Percentiles rank a stretch among this genome's conserved stretches.
phyloP scores from a whole-genome alignment of 768 basidiomycete species.

The Exidia glandulosa region DNA sequence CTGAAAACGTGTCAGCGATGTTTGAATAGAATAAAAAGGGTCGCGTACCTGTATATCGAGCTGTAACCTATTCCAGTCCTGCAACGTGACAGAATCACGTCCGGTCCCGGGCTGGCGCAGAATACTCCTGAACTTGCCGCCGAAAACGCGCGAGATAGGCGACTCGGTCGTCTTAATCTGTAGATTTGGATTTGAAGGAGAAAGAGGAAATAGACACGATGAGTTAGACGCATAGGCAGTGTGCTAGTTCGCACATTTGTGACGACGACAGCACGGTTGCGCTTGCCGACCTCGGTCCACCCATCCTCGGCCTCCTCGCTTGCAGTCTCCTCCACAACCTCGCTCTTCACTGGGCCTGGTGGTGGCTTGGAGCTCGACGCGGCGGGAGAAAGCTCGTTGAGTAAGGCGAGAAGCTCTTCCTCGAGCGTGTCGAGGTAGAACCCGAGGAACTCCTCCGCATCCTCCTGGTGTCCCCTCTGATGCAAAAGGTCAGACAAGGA shows the following conservation, averaged over 20 bases:
- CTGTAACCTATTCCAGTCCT: constrained; percentile 83
- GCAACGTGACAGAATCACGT: constrained; percentile 77
- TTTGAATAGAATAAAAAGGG: not conserved
- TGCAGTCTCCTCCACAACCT: constrained; percentile 32
- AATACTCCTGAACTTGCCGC: constrained; percentile 82
- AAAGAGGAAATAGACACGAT: constrained; percentile 1
- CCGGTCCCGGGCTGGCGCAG: constrained; percentile 62
- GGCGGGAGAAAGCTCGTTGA: constrained; percentile 38
- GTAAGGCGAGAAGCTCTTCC: constrained; percentile 74
- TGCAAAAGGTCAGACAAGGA: constrained; percentile 2
- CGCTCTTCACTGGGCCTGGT: not conserved
- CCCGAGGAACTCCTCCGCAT: constrained; percentile 97
- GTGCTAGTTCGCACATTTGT: constrained; percentile 18
- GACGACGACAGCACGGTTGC: constrained; percentile 69
- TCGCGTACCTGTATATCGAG: constrained; percentile 73
- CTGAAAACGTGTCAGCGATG: constrained; percentile 23
- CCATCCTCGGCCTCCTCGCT: constrained; percentile 47
- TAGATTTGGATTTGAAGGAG: not conserved
- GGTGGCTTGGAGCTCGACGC: constrained; percentile 4
- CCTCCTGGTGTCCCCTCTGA: constrained; percentile 89
- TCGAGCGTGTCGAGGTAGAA: constrained; percentile 92
- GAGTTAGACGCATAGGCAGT: not conserved
- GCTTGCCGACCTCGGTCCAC: constrained; percentile 90
- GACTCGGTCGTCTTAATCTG: constrained; percentile 75
- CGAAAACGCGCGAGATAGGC: constrained; percentile 85